Conservation (phyloP, 2,329 filamentous ascomycete genomes). For the Clathrospora elynae region DNA sequence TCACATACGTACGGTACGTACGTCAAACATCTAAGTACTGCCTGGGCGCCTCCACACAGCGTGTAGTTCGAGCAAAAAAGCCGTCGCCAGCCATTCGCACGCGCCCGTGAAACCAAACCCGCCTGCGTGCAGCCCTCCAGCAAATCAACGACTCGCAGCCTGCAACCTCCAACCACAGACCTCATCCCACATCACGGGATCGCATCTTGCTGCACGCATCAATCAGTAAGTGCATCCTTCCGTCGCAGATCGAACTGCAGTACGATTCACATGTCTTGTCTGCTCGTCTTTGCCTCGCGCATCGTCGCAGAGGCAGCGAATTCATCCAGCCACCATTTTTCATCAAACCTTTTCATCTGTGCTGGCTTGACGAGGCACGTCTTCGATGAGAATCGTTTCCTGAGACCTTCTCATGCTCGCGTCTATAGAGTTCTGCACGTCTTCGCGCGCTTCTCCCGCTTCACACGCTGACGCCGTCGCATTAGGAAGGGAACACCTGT, state of each 20-base stretch:
- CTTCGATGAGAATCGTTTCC: no score
- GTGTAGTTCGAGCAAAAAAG: conserved; percentile 18
- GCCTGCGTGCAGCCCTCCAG: conserved; percentile 18
- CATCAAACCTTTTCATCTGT: no score
- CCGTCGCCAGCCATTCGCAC: conserved; percentile 15
- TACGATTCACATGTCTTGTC: conserved; percentile 4
- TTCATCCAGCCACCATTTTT: no score
- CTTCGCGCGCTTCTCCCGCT: conserved; percentile 14
- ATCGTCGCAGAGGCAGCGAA: no score
- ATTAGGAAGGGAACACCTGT: conserved; percentile 33
- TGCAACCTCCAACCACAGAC: conserved; percentile 13
- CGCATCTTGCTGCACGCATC: conserved; percentile 34
- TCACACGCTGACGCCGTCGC: conserved; percentile 32
- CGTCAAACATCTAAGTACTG: conserved; percentile 23
- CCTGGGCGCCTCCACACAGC: conserved; percentile 21
- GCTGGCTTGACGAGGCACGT: no score
- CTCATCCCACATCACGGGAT: conserved; percentile 43
- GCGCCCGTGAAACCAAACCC: conserved; percentile 27
- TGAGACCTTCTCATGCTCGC: no score
- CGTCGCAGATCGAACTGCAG: conserved; percentile 15
- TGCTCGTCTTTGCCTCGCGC: no score
- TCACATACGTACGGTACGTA: no score
- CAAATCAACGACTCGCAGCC: conserved; percentile 31
- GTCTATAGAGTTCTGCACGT: no score
- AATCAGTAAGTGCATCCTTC: conserved; percentile 42